Conservation (phyloP, 83 land plant genomes). For the Picea abies region DNA sequence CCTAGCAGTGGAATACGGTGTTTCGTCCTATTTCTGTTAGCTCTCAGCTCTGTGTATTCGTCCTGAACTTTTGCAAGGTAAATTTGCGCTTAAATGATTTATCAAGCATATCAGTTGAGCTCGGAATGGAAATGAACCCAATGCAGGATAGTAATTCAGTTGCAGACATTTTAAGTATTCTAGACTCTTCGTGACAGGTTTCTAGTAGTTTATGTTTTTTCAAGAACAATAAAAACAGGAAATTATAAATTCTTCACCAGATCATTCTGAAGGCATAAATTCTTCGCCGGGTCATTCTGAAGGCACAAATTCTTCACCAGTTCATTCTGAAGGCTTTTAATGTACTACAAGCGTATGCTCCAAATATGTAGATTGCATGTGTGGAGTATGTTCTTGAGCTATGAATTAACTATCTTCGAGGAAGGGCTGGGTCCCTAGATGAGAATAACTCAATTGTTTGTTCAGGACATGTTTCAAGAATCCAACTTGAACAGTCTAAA, state of each 20-base stretch:
- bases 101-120: background rate
- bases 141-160: background rate
- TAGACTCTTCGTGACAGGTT: background rate
- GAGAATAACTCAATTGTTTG: slow-evolving; percentile 74
- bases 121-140: background rate
- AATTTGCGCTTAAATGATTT: slow-evolving; percentile 58
- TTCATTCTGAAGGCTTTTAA: slow-evolving; percentile 81
- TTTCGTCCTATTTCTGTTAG: slow-evolving; percentile 82
- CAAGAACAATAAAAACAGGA: background rate
- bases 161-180: background rate
- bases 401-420: slow-evolving; percentile 79
- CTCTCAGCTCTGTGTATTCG: slow-evolving; percentile 50
- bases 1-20: slow-evolving; percentile 58
- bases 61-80: slow-evolving; percentile 89
- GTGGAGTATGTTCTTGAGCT: slow-evolving; percentile 83
- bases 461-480: slow-evolving; percentile 19
- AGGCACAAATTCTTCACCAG: slow-evolving; percentile 39
- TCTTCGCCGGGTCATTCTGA: too few species aligned
- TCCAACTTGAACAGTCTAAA: slow-evolving; percentile 12
- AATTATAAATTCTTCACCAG: slow-evolving; percentile 39
- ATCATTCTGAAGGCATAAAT: slow-evolving; percentile 70
- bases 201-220: too few species aligned
- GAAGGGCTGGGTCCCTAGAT: slow-evolving; percentile 62
- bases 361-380: slow-evolving; percentile 73
- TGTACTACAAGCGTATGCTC: slow-evolving; percentile 72